These are phyloP conservation scores for Termitomyces sp. DNA, from an alignment of 768 basidiomycete genomes.

Conservation along the genomic window DNA sequence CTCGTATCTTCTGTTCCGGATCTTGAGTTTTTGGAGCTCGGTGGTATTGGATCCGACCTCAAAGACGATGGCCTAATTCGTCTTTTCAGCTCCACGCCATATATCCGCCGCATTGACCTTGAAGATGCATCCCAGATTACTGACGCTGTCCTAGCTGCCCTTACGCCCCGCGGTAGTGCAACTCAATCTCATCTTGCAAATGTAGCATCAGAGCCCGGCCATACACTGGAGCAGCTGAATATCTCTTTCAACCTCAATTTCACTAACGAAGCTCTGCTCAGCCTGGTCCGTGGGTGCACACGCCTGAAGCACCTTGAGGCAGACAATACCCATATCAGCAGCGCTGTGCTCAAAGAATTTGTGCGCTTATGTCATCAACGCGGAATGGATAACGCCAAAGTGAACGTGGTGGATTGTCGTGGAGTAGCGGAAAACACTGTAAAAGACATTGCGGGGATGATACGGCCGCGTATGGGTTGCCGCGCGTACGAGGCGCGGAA, in stretches of 20 bases:
- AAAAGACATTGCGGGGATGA: slow-evolving; percentile 51
- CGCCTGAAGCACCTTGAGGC: slow-evolving; percentile 65
- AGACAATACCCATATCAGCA: slow-evolving; percentile 73
- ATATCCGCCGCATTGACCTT: slow-evolving; percentile 74
- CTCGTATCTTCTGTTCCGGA: slow-evolving; percentile 64
- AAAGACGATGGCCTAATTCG: slow-evolving; percentile 69
- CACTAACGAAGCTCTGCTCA: slow-evolving; percentile 55
- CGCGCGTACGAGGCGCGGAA: slow-evolving; percentile 67
- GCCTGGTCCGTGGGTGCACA: slow-evolving; percentile 59
- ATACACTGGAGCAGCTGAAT: slow-evolving; percentile 64
- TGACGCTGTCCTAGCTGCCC: slow-evolving; percentile 58
- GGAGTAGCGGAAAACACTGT: slow-evolving; percentile 55
- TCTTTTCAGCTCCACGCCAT: slow-evolving; percentile 63
- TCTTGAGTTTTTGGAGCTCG: slow-evolving; percentile 76
- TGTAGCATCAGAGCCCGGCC: slow-evolving; percentile 43
- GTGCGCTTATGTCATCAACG: slow-evolving; percentile 49
- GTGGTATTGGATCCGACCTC: slow-evolving; percentile 63
- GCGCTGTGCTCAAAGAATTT: slow-evolving; percentile 59
- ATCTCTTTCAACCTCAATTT: slow-evolving; percentile 65
- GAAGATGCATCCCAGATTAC: slow-evolving; percentile 76
- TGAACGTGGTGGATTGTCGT: slow-evolving; percentile 76
- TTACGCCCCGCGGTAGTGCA: slow-evolving; percentile 43
- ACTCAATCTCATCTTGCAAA: neutral
- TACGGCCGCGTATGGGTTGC: slow-evolving; percentile 71
- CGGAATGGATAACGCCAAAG: slow-evolving; percentile 39